Conservation (phyloP, 495 filamentous ascomycete genomes). For the Podospora pseudoanserina region DNA sequence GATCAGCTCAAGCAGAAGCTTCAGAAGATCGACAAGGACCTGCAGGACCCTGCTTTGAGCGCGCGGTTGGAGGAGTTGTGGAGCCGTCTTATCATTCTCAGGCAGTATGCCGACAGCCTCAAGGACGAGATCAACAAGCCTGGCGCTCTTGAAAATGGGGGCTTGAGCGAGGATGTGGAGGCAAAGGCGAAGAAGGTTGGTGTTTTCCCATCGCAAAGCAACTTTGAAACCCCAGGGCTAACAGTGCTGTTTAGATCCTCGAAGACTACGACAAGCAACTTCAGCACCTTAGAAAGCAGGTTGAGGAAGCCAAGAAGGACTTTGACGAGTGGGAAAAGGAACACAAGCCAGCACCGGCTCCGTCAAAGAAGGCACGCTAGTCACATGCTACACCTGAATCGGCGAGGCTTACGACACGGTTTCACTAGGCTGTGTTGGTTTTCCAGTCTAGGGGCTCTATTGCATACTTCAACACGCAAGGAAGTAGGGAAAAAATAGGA, state of each 20-base stretch:
- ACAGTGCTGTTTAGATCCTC: constrained; percentile 55
- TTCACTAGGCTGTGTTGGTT: not conserved
- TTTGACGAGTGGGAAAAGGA: constrained; percentile 72
- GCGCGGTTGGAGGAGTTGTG: constrained; percentile 92
- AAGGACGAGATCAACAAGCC: constrained; percentile 74
- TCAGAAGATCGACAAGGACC: constrained; percentile 62
- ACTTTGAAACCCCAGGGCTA: constrained; percentile 19
- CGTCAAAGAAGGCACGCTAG: constrained; percentile 11
- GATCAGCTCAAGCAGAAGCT: constrained; percentile 88
- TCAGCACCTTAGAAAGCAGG: constrained; percentile 74
- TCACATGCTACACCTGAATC: not conserved
- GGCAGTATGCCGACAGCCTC: constrained; percentile 73
- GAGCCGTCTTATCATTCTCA: constrained; percentile 84
- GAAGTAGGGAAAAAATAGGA: not conserved
- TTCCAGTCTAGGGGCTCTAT: not conserved
- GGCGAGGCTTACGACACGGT: not conserved
- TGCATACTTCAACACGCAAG: not conserved
- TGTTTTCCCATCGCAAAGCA: constrained; percentile 4
- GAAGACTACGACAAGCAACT: constrained; percentile 88
- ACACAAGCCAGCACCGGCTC: constrained; percentile 37
- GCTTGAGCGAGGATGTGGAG: constrained; percentile 72
- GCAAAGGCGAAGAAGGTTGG: constrained; percentile 81
- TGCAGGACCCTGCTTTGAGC: constrained; percentile 78
- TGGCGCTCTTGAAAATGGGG: constrained; percentile 46
- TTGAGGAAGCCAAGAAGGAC: constrained; percentile 73